Evolutionary conservation across 2,329 filamentous ascomycete species (phyloP).

Genomic region (Clarireedia sp.): DNA sequence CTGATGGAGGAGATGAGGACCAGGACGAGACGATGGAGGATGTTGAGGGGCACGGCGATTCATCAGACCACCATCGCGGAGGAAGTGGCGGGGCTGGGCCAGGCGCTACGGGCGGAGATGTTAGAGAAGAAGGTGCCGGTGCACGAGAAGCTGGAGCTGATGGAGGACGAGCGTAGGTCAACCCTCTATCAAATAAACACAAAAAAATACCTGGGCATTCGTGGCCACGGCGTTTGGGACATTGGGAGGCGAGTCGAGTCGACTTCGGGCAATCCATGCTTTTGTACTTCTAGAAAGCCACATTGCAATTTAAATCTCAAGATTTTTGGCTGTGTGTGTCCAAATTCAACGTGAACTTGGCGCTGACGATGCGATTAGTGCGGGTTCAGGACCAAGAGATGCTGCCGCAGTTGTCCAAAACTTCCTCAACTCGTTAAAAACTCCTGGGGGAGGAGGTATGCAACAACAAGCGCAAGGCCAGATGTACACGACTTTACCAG

Average conservation of each 20-base stretch:
- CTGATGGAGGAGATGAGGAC: constrained; percentile 47
- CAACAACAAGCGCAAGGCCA: constrained; percentile 46
- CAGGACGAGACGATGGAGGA: constrained; percentile 76
- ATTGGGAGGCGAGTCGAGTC: constrained; percentile 14
- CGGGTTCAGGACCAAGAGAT: constrained; percentile 51
- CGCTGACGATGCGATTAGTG: constrained; percentile 48
- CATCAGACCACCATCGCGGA: constrained; percentile 49
- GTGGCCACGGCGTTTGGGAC: constrained; percentile 26
- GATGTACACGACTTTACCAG: constrained; percentile 74
- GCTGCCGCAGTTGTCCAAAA: constrained; percentile 75
- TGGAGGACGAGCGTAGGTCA: constrained; percentile 98
- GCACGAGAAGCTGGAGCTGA: constrained; percentile 90
- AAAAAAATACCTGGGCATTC: constrained; percentile 22
- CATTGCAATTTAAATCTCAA: constrained; percentile 24
- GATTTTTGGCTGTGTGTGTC: constrained; percentile 11
- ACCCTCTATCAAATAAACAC: constrained; percentile 20
- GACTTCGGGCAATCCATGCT: constrained; percentile 15
- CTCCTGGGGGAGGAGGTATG: constrained; percentile 33
- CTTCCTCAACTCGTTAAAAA: constrained; percentile 75
- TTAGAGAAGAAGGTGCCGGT: constrained; percentile 81
- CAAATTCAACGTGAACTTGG: constrained; percentile 5
- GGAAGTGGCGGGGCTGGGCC: constrained; percentile 75
- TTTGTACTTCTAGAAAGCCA: constrained; percentile 30
- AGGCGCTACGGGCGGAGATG: constrained; percentile 82
- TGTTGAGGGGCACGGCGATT: constrained; percentile 55